Base-by-base conservation (phyloP, 2,329 filamentous ascomycete species). In the Fusarium guadeloupense region DNA sequence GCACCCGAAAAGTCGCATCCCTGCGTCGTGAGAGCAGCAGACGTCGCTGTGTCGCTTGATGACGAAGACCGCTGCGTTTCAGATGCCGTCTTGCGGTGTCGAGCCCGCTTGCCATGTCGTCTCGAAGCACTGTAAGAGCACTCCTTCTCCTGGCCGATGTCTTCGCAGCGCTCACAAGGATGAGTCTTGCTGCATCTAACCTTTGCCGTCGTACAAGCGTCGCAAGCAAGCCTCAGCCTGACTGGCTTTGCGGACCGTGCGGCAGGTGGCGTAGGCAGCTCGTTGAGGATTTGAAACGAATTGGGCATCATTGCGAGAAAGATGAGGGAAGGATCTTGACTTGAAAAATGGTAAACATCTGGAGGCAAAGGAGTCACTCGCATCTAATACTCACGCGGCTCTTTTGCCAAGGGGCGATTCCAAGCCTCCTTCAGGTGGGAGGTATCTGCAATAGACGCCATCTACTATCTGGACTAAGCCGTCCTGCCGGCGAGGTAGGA, bases 201-300 rank as follows among this genome's bases (percentile, higher is more conserved):
- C n/a, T 62, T 62, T 35, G 59, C 59, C 14, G 59, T 59, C 14
- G 59, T 62, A 54, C 59, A 62, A 33, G 59, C 43, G 31, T 62
- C 59, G 35, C 59, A 62, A 30, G 59, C 59, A 40, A 62, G 59
- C 17, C 59, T 53, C 26, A 62, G 28, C 5, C 54, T 40, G 14
- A 62, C 59, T 9, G 59, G 54, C 21, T 62, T 62, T 5, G 38
- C 23, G 25, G 43, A 54, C 9, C 58, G 45, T 6, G 39, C 20
- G 19, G 39, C 23, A 23, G 33, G n/a, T 23, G 34, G 41, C 14
- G 49, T 21, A 6, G 26, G 9, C 5, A 38, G 16, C n/a, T 48
- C 31, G n/a, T 30, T 28, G n/a, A 58, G 35, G 9, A 13, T 3
- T 51, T 20, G 55, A 19, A 35, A 59, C 10, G 34, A n/a, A 25